phyloP scores from a whole-genome alignment of 192 early-diverging fungal species.

The Podila epigama region DNA sequence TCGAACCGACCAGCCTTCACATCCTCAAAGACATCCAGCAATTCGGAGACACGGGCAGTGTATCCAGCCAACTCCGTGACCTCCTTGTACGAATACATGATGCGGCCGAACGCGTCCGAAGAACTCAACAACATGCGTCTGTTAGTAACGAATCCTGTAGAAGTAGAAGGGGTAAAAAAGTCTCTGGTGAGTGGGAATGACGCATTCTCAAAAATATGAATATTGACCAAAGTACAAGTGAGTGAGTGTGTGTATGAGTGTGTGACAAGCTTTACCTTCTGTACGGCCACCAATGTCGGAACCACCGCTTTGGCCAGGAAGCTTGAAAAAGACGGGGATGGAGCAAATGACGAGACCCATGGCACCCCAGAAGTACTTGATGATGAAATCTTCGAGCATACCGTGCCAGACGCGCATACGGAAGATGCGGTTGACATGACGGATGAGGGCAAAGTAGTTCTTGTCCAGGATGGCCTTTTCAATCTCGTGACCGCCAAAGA shows the following conservation, averaged over 20 bases:
- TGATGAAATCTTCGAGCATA: slow-evolving; percentile 97
- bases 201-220: too few relatives aligned
- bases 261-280: slow-evolving; percentile 64
- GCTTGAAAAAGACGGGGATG: slow-evolving; percentile 81
- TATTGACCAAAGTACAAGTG: too few relatives aligned
- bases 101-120: slow-evolving; percentile 82
- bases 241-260: too few relatives aligned
- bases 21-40: slow-evolving; percentile 89
- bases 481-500: slow-evolving; percentile 84
- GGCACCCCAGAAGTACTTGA: slow-evolving; percentile 99
- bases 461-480: slow-evolving; percentile 86
- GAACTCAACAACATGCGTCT: slow-evolving; percentile 75
- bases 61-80: slow-evolving; percentile 95
- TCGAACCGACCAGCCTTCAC: slow-evolving; percentile 81
- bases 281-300: slow-evolving; percentile 57
- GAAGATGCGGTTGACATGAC: slow-evolving; percentile 89
- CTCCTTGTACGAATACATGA: slow-evolving; percentile 96
- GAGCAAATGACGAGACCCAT: slow-evolving; percentile 86
- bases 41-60: slow-evolving; percentile 84
- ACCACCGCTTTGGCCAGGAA: slow-evolving; percentile 48
- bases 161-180: too few relatives aligned
- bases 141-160: slow-evolving; percentile 78
- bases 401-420: slow-evolving; percentile 86
- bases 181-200: too few relatives aligned
- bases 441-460: slow-evolving; percentile 80